Percentiles rank a stretch among this genome's conserved stretches.
Evolutionary conservation across 2,329 filamentous ascomycete species (phyloP).

Genomic region (Colletotrichum sp.): DNA sequence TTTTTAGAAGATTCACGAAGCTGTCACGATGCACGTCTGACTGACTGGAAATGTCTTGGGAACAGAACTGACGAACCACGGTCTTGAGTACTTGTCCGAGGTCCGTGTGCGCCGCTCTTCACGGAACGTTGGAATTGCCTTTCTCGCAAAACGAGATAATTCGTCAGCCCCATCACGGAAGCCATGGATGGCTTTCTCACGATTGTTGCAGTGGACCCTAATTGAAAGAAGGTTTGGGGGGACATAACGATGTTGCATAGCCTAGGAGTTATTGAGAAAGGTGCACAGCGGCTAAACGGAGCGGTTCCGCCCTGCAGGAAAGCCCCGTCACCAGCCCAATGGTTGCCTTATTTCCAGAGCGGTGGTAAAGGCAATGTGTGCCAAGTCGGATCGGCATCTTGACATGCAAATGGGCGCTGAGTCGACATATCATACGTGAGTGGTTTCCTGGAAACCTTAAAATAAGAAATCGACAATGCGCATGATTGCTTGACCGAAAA

Average conservation of each 20-base stretch:
- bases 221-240: background rate
- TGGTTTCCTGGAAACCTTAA: conserved; percentile 18
- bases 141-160: background rate
- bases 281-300: background rate
- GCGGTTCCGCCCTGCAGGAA: background rate
- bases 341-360: background rate
- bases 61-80: background rate
- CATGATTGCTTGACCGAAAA: background rate
- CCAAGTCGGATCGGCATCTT: background rate
- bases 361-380: background rate
- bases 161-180: background rate
- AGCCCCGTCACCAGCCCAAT: background rate
- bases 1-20: conserved; percentile 1
- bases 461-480: conserved; percentile 4
- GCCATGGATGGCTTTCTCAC: background rate
- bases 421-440: conserved; percentile 11
- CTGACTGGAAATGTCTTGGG: background rate
- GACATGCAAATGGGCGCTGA: background rate
- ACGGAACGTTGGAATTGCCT: background rate
- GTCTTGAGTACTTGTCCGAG: background rate
- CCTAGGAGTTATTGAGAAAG: background rate
- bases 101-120: background rate
- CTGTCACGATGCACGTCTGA: background rate
- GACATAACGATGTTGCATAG: background rate
- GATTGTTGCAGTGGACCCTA: background rate